A percentile compares a stretch with the other conserved stretches of the same genome.
phyloP scores from a whole-genome alignment of 2,329 filamentous ascomycete genomes.

The Sodiomyces alkalinus region DNA sequence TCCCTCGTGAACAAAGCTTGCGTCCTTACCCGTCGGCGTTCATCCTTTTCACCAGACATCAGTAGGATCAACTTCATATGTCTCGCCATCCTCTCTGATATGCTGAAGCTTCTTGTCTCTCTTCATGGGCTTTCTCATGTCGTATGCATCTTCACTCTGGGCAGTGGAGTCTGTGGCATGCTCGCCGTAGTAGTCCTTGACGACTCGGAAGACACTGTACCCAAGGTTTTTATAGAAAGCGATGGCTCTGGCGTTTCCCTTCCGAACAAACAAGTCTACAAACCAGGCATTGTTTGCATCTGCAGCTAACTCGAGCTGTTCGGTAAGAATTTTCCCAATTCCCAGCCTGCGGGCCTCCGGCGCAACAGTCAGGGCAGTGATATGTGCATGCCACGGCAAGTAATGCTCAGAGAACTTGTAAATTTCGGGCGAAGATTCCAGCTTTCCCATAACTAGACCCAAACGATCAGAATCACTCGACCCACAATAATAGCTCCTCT shows the following conservation, averaged over 20 bases:
- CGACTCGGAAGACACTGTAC: conserved; percentile 78
- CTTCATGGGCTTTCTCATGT: conserved; percentile 88
- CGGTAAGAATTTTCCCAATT: conserved; percentile 69
- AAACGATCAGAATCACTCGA: too few relatives aligned
- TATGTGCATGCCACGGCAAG: conserved; percentile 98
- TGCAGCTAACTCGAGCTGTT: conserved; percentile 67
- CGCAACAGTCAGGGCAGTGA: conserved; percentile 86
- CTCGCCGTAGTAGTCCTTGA: conserved; percentile 87
- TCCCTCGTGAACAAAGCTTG: too few relatives aligned
- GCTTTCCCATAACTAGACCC: conserved; percentile 85
- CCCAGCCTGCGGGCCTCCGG: conserved; percentile 75
- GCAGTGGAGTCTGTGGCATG: conserved; percentile 50
- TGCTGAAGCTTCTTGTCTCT: conserved; percentile 65
- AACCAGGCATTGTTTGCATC: conserved; percentile 84
- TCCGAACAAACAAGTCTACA: conserved; percentile 84
- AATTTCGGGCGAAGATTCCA: conserved; percentile 70
- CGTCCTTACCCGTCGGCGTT: too few relatives aligned
- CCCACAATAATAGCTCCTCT: too few relatives aligned
- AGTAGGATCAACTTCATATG: conserved; percentile 60
- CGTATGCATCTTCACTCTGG: conserved; percentile 72
- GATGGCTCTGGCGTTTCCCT: conserved; percentile 77
- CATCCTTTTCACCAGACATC: conserved; percentile 73
- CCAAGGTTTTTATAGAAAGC: conserved; percentile 82
- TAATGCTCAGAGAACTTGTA: conserved; percentile 70
- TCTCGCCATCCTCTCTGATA: conserved; percentile 67